Percentiles rank a stretch among this genome's conserved stretches.
These are phyloP conservation scores for Plicaturopsis crispa DNA, from an alignment of 768 basidiomycete species.

Conservation along the genomic window DNA sequence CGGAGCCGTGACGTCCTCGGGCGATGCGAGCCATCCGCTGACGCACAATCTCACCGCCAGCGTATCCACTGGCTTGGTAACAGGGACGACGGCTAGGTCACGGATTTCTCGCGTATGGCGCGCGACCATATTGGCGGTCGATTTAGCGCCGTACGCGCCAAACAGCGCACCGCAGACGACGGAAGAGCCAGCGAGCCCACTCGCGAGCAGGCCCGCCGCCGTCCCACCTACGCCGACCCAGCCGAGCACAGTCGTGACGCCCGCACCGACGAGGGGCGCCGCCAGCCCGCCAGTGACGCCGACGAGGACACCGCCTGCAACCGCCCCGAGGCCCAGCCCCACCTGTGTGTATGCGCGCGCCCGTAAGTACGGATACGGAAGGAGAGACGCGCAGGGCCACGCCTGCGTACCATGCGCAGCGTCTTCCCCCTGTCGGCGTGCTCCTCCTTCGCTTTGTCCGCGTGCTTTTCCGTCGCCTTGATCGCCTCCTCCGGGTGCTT, in stretches of 20 bases:
- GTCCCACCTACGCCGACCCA: slow-evolving; percentile 49
- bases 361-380: too few relatives aligned
- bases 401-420: slow-evolving; percentile 39
- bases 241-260: slow-evolving; percentile 37
- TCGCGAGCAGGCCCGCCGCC: slow-evolving; percentile 40
- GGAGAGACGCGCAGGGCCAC: too few relatives aligned
- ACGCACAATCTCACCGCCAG: slow-evolving; percentile 46
- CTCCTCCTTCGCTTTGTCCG: slow-evolving; percentile 27
- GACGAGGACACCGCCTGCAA: slow-evolving; percentile 47
- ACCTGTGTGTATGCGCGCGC: too few relatives aligned
- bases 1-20: slow-evolving; percentile 39
- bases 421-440: slow-evolving; percentile 35
- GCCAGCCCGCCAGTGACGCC: slow-evolving; percentile 56
- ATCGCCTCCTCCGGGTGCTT: slow-evolving; percentile 41
- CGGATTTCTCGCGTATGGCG: slow-evolving; percentile 43
- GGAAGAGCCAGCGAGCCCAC: slow-evolving; percentile 45
- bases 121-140: slow-evolving; percentile 39
- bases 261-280: slow-evolving; percentile 51
- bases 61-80: slow-evolving; percentile 27
- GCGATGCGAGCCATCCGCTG: slow-evolving; percentile 43
- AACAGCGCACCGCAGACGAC: slow-evolving; percentile 53
- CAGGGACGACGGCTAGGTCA: slow-evolving; percentile 46
- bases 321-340: slow-evolving; percentile 41
- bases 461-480: slow-evolving; percentile 33
- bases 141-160: slow-evolving; percentile 46